phyloP scores from a whole-genome alignment of 2,329 filamentous ascomycete genomes.

The Sordariomycetes sp. region DNA sequence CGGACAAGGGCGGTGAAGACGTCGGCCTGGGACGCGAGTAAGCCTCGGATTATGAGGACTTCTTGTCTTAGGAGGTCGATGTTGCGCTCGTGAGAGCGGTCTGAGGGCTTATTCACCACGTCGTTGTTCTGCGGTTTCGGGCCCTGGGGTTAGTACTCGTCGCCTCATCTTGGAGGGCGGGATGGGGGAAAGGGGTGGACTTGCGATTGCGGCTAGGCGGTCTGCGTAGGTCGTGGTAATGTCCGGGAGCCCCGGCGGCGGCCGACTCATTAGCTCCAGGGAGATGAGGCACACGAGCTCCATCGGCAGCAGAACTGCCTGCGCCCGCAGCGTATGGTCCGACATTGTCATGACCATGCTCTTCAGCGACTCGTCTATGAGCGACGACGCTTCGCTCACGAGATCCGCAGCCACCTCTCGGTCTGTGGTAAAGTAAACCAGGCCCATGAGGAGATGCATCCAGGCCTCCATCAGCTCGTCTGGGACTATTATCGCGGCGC shows the following conservation, averaged over 20 bases:
- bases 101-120: conserved; percentile 23
- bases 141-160: conserved; percentile 9
- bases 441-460: conserved; percentile 24
- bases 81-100: conserved; percentile 24
- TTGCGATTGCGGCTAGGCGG: conserved; percentile 25
- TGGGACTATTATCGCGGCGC: conserved; percentile 18
- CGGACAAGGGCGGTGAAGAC: conserved; percentile 8
- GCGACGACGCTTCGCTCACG: conserved; percentile 14
- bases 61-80: conserved; percentile 27
- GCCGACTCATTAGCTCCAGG: conserved; percentile 18
- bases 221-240: conserved; percentile 27
- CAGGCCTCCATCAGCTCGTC: conserved; percentile 23
- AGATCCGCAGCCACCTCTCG: conserved; percentile 14
- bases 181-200: conserved; percentile 5
- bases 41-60: conserved; percentile 21
- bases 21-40: conserved; percentile 9
- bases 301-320: conserved; percentile 23
- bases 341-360: conserved; percentile 20
- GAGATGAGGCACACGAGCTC: conserved; percentile 27
- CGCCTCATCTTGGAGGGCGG: not conserved
- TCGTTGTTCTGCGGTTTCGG: conserved; percentile 19
- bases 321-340: conserved; percentile 17
- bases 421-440: conserved; percentile 15
- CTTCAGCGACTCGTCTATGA: conserved; percentile 20
- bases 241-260: not conserved